A percentile compares a stretch with the other conserved stretches of the same genome.
These are phyloP conservation scores for Aphanocladium album DNA, from an alignment of 2,329 filamentous ascomycete species.

Conservation along the genomic window DNA sequence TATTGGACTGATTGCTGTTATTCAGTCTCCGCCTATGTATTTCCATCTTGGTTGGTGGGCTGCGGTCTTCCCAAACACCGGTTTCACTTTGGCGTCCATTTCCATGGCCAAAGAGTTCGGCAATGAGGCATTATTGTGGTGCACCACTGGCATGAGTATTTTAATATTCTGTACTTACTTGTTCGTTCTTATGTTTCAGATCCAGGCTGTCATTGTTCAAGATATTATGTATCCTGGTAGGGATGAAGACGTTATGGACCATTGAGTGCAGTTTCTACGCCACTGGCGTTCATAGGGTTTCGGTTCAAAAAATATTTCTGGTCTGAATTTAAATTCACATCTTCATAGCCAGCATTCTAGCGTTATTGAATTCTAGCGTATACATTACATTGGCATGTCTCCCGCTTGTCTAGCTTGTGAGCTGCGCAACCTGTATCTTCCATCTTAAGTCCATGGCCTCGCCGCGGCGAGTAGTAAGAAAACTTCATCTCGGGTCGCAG, in stretches of 20 bases:
- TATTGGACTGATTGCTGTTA: conserved; percentile 30
- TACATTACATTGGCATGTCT: background rate
- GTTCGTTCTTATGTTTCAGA: conserved; percentile 40
- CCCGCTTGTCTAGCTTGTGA: background rate
- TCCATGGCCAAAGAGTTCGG: conserved; percentile 45
- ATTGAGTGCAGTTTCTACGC: background rate
- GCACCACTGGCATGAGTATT: conserved; percentile 47
- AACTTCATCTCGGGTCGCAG: too few relatives aligned
- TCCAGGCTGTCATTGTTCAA: conserved; percentile 43
- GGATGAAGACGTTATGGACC: conserved; percentile 47
- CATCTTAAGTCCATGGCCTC: too few relatives aligned
- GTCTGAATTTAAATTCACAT: background rate
- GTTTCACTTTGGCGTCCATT: conserved; percentile 54
- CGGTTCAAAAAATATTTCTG: background rate
- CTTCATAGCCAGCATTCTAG: conserved; percentile 3
- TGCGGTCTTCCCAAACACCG: conserved; percentile 57
- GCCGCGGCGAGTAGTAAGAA: too few relatives aligned
- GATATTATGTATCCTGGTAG: conserved; percentile 53
- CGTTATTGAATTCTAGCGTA: background rate
- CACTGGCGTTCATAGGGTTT: background rate
- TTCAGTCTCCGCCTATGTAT: conserved; percentile 38
- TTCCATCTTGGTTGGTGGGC: conserved; percentile 63
- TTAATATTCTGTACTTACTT: conserved; percentile 36
- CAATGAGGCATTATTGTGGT: conserved; percentile 41
- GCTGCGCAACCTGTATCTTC: too few relatives aligned